A percentile compares a stretch with the other conserved stretches of the same genome.
Conservation (phyloP, 1,139 yeast genomes). For the Hemisphaericaspora xylanilytica region DNA sequence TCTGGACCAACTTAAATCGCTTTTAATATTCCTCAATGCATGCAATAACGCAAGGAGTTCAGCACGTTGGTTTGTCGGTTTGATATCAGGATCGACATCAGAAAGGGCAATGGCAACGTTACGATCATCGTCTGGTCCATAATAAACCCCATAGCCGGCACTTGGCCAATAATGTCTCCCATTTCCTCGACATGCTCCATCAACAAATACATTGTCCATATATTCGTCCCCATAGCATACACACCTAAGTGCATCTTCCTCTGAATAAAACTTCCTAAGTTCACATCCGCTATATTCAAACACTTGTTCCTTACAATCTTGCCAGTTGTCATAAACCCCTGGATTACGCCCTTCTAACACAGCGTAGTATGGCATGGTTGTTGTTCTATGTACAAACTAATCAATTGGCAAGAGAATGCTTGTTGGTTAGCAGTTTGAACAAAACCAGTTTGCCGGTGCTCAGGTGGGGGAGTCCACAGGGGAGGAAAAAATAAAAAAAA, state of each 20-base stretch:
- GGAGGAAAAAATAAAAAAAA: too few species aligned
- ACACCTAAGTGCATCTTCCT: constrained; percentile 37
- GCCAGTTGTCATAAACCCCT: constrained; percentile 58
- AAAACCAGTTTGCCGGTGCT: too few species aligned
- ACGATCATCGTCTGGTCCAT: constrained; percentile 52
- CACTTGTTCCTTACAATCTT: constrained; percentile 44
- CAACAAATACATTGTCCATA: constrained; percentile 49
- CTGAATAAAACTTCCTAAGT: constrained; percentile 51
- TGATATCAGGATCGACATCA: constrained; percentile 19
- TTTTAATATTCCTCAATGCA: too few species aligned
- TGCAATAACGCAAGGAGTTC: constrained; percentile 22
- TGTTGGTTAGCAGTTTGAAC: too few species aligned
- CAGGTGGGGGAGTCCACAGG: too few species aligned
- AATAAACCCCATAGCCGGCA: constrained; percentile 71
- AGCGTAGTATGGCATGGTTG: constrained; percentile 53
- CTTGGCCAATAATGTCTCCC: constrained; percentile 47
- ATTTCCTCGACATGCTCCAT: constrained; percentile 65
- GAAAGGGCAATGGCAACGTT: constrained; percentile 52
- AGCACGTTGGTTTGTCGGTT: constrained; percentile 78
- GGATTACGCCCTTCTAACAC: constrained; percentile 54
- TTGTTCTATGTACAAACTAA: too few species aligned
- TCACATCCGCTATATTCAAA: constrained; percentile 53
- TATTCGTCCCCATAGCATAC: not conserved
- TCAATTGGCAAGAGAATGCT: too few species aligned
- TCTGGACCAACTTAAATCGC: too few species aligned